Conservation (phyloP, 768 basidiomycete genomes). For the Termitomyces sp. region DNA sequence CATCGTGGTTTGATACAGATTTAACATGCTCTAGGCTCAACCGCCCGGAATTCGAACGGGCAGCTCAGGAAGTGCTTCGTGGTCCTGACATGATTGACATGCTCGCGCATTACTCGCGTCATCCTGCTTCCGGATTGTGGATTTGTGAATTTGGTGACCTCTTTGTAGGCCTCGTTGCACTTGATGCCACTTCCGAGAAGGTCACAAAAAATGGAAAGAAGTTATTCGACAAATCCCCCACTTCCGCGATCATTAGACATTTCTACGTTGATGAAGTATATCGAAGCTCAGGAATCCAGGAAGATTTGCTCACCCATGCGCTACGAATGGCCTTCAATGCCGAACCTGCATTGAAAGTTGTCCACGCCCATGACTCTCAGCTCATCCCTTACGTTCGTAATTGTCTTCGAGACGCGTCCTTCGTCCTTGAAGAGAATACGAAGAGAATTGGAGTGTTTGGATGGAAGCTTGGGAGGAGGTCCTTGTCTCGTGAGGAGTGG, state of each 20-base stretch:
- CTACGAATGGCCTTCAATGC: constrained; percentile 50
- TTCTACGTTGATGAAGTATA: constrained; percentile 69
- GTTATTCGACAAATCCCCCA: constrained; percentile 26
- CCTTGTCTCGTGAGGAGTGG: constrained; percentile 44
- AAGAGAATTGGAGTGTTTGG: constrained; percentile 47
- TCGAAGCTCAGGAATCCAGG: constrained; percentile 50
- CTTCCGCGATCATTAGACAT: constrained; percentile 65
- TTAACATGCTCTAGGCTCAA: constrained; percentile 49
- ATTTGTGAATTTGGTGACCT: constrained; percentile 54
- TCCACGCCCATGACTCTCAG: constrained; percentile 44
- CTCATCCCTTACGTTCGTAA: constrained; percentile 46
- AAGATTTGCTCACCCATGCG: constrained; percentile 62
- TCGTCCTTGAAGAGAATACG: constrained; percentile 37
- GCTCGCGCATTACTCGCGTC: constrained; percentile 49
- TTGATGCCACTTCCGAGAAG: constrained; percentile 55
- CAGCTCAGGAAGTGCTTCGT: constrained; percentile 45
- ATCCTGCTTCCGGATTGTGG: constrained; percentile 65
- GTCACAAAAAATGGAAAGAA: constrained; percentile 15
- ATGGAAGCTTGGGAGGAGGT: constrained; percentile 48
- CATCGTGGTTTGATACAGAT: not conserved
- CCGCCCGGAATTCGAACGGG: constrained; percentile 60
- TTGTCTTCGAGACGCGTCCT: constrained; percentile 43
- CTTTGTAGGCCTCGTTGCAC: constrained; percentile 64
- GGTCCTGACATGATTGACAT: constrained; percentile 52
- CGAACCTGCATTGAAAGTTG: constrained; percentile 33